Evolutionary conservation across 805 yeast genomes (phyloP), one percentile per base, ranked within the genome.

Genomic region (Yarrowia sp.): DNA sequence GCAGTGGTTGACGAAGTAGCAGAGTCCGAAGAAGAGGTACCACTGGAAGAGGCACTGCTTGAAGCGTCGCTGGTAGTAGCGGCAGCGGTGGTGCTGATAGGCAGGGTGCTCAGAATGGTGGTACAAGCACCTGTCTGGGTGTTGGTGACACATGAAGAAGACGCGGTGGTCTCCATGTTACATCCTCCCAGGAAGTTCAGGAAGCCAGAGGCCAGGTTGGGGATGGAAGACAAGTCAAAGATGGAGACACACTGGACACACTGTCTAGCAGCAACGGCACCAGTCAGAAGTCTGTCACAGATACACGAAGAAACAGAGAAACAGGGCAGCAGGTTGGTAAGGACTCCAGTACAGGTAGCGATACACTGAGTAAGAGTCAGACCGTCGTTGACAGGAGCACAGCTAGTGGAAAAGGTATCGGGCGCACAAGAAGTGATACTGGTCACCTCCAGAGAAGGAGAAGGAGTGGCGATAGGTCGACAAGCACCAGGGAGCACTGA

Each of bases 401-500:
- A 56, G 3, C 48, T 15, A 1, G 63, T 26, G 8, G 63, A 22
- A 10, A 11, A 2, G 11, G 63, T 41, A 16, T 56, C 48, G 5
- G 63, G 38, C n/a, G 4, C 40, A 41, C 63, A 56, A 4, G 63
- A 41, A 8, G 63, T 56, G 26, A 26, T 26, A 9, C 16, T 56
- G 15, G 63, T 56, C 26, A 41, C 38, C 2, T 12, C 45, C 8
- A 15, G 16, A 5, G 19, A 2, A 8, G 52, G 52, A 15, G 52
- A 2, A 22, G 32, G 3, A 9, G 40, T 9, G 2, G 63, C 15
- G 48, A 41, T 41, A 1, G 63, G 10, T 9, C 63, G 63, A 26
- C 63, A 56, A 7, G 63, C 63, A 12, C 63, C 63, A 11, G 63
- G 48, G 1, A 56, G 15, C n/a, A 10, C 10, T 12, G 63, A 15